A percentile compares a stretch with the other conserved stretches of the same genome.
These are phyloP conservation scores for Endotrypanum monterogeii DNA, from an alignment of 208 protist genomes.

Conservation along the genomic window DNA sequence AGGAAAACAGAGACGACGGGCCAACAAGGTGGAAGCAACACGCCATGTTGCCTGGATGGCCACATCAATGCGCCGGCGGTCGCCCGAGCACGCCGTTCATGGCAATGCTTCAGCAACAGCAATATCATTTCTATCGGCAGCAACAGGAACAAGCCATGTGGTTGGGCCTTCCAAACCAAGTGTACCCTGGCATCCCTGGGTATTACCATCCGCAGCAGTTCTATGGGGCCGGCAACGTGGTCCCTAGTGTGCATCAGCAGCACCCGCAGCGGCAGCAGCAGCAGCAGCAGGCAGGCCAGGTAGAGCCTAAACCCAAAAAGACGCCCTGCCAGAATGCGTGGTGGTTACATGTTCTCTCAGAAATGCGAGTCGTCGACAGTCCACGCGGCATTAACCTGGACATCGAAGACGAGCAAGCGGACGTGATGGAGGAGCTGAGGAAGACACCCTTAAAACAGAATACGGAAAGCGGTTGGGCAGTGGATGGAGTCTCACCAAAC, in stretches of 20 bases:
- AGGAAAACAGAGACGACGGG: not conserved
- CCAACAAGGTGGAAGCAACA: not conserved
- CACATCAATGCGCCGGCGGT: not conserved
- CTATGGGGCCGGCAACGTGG: no score
- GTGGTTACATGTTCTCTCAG: constrained; percentile 37
- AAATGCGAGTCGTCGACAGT: constrained; percentile 43
- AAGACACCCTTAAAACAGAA: constrained; percentile 10
- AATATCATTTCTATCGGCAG: constrained; percentile 3
- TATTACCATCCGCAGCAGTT: no score
- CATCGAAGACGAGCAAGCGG: constrained; percentile 32
- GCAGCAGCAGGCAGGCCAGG: constrained; percentile 23
- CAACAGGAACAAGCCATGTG: constrained; percentile 12
- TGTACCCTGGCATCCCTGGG: constrained; percentile 12
- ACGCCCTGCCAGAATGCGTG: constrained; percentile 42
- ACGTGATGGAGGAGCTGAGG: constrained; percentile 30
- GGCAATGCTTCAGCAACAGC: constrained; percentile 16
- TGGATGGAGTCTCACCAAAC: not conserved
- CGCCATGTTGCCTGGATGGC: constrained; percentile 12
- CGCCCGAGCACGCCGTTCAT: constrained; percentile 23
- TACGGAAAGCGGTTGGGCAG: not conserved
- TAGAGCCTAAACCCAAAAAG: constrained; percentile 21
- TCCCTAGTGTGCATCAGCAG: constrained; percentile 14
- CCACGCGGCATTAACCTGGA: constrained; percentile 42
- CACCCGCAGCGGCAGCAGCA: constrained; percentile 26
- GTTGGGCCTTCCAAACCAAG: not conserved